Conservation (phyloP, 257 asterid species). For the Fraxinus americana region DNA sequence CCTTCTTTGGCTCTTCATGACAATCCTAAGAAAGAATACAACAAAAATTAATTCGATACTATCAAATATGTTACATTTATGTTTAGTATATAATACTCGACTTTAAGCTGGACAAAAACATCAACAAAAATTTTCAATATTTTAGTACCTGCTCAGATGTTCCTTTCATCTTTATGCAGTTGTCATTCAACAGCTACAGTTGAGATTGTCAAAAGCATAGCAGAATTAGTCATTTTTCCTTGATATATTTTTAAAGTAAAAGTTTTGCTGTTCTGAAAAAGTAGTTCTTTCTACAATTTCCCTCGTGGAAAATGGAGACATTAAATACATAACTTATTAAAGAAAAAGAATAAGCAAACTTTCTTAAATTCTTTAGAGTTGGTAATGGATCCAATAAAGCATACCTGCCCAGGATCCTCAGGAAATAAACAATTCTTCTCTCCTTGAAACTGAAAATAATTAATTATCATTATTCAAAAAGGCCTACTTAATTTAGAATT, state of each 20-base stretch:
- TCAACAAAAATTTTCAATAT: not conserved
- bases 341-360: not conserved
- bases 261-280: conserved; percentile 3
- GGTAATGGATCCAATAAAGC: conserved; percentile 33
- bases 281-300: conserved; percentile 10
- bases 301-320: not conserved
- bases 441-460: conserved; percentile 45
- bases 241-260: not conserved
- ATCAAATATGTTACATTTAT: not conserved
- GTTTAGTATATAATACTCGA: not conserved
- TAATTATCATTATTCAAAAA: conserved; percentile 31
- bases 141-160: conserved; percentile 39
- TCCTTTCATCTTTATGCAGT: conserved; percentile 53
- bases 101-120: not conserved
- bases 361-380: not conserved
- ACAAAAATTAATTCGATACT: not conserved
- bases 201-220: not conserved
- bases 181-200: conserved; percentile 53
- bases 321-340: not conserved
- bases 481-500: conserved; percentile 10
- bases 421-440: conserved; percentile 64
- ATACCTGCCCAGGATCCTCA: conserved; percentile 75
- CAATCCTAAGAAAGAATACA: conserved; percentile 37
- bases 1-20: conserved; percentile 50
- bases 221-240: not conserved